Evolutionary conservation across 2,329 filamentous ascomycete genomes (phyloP).

Genomic region (Harringtonia aguacate): DNA sequence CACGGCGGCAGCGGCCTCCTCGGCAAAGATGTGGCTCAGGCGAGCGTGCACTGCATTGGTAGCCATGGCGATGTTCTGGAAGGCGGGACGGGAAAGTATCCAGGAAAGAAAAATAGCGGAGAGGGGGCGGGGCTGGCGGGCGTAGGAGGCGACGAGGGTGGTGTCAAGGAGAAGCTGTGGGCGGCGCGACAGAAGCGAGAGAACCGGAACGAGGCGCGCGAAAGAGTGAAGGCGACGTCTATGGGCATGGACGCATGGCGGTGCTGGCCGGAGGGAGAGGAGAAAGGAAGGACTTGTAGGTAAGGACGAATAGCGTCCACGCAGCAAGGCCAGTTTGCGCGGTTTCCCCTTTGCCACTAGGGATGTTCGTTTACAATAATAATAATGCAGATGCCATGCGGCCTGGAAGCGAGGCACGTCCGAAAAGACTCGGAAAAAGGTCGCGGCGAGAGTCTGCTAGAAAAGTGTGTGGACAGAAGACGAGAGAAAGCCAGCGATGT

Average conservation of each 20-base stretch:
- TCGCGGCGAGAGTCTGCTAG: no score
- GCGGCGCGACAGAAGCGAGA: not conserved
- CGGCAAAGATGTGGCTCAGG: conserved; percentile 11
- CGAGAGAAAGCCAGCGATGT: not conserved
- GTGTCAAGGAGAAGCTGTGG: not conserved
- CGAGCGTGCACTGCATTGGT: conserved; percentile 8
- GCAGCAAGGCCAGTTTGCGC: no score
- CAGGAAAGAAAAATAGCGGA: not conserved
- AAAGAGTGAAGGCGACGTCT: not conserved
- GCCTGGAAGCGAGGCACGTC: no score
- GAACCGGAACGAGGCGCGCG: not conserved
- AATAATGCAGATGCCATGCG: no score
- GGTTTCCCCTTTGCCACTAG: no score
- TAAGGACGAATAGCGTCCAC: no score
- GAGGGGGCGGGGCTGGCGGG: not conserved
- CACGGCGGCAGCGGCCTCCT: conserved; percentile 10
- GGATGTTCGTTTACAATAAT: no score
- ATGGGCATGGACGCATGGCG: not conserved
- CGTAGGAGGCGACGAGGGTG: not conserved
- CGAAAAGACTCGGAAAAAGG: no score
- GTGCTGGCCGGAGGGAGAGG: no score
- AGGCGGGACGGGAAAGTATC: not conserved
- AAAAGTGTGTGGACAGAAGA: no score
- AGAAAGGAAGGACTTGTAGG: no score
- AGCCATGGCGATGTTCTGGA: conserved; percentile 5